phyloP scores from a whole-genome alignment of 805 yeast species.

The Diddensiella transvaalensis region DNA sequence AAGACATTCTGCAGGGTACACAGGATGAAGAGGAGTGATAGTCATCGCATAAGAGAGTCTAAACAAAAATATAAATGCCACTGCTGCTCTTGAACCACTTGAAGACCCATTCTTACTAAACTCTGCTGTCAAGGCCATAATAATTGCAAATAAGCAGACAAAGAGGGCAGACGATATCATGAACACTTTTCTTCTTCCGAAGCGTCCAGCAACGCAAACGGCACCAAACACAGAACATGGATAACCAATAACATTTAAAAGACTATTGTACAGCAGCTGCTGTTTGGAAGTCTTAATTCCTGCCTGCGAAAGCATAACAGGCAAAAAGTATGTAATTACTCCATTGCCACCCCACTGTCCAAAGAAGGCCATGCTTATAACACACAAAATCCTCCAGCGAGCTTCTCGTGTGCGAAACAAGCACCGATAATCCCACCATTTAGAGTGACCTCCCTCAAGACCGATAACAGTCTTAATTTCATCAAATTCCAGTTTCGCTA shows the following conservation, averaged over 20 bases:
- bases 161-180: constrained; percentile 22
- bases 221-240: constrained; percentile 21
- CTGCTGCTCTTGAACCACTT: constrained; percentile 23
- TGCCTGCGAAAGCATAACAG: constrained; percentile 12
- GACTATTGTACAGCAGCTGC: constrained; percentile 10
- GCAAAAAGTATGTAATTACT: constrained; percentile 12
- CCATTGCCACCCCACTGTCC: constrained; percentile 15
- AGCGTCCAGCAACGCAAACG: constrained; percentile 23
- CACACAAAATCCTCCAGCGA: no score
- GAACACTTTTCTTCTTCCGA: constrained; percentile 32
- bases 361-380: no score
- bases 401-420: constrained; percentile 3
- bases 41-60: constrained; percentile 22
- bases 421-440: constrained; percentile 11
- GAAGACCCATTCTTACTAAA: constrained; percentile 19
- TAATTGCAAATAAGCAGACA: constrained; percentile 24
- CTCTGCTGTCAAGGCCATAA: constrained; percentile 26
- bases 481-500: constrained; percentile 17
- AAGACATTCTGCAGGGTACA: constrained; percentile 30
- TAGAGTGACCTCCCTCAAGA: constrained; percentile 8
- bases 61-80: constrained; percentile 15
- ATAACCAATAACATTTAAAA: constrained; percentile 11
- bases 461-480: constrained; percentile 15
- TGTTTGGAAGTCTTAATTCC: constrained; percentile 8
- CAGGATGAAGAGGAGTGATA: constrained; percentile 35